These are phyloP conservation scores for Sophora flavescens DNA, from an alignment of 306 rosid species.

Conservation along the genomic window DNA sequence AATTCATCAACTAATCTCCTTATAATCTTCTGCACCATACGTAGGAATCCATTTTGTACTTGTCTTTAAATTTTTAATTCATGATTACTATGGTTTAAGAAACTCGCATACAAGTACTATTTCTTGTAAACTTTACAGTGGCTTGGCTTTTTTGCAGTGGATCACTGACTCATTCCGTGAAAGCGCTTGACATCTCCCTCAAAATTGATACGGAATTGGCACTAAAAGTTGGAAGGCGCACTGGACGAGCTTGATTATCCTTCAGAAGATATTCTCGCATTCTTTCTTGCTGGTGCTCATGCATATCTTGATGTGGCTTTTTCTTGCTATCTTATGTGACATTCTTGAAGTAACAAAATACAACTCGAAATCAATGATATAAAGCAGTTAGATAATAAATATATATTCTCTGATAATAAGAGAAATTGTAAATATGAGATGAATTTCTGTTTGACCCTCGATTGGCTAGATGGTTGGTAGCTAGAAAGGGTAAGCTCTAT, in stretches of 20 bases:
- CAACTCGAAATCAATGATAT: conserved; percentile 14
- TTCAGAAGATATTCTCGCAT: not conserved
- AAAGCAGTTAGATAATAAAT: not conserved
- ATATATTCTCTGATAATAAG: not conserved
- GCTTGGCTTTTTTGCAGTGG: conserved; percentile 68
- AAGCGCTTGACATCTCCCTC: conserved; percentile 94
- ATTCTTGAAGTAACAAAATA: not conserved
- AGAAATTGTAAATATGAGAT: not conserved
- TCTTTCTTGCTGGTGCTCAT: not conserved
- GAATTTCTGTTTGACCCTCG: conserved; percentile 2
- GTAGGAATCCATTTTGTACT: not conserved
- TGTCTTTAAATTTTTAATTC: not conserved
- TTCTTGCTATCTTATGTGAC: not conserved
- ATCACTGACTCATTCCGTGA: conserved; percentile 90
- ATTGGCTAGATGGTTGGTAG: not conserved
- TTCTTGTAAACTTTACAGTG: conserved; percentile 5
- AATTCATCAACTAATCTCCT: not conserved
- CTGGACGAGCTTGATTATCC: conserved; percentile 76
- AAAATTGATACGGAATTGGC: conserved; percentile 96
- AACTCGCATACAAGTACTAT: not conserved
- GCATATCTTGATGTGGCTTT: not conserved
- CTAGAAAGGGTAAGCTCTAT: not conserved
- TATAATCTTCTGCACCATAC: not conserved
- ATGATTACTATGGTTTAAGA: not conserved
- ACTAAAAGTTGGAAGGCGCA: conserved; percentile 89